Evolutionary conservation across 805 yeast species (phyloP).

Genomic region (Cyberlindnera nakhonratchasimensis): DNA sequence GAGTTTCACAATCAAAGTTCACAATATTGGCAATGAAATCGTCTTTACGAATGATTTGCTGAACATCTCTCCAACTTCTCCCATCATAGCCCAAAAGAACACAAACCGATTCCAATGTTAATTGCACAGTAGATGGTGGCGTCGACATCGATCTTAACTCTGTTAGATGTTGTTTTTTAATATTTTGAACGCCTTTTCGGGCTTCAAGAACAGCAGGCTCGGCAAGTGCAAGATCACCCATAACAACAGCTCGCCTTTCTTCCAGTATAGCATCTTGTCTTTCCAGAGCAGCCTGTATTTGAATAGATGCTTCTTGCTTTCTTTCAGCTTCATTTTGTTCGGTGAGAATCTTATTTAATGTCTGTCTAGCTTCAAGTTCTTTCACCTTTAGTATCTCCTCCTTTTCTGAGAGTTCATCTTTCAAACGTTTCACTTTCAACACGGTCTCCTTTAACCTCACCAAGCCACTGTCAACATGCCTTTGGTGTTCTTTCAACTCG

Average conservation of each 20-base stretch:
- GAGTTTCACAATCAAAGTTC: slow-evolving; percentile 59
- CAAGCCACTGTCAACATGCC: slow-evolving; percentile 70
- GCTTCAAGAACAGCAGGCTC: slow-evolving; percentile 88
- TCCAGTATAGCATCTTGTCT: slow-evolving; percentile 62
- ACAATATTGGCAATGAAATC: slow-evolving; percentile 86
- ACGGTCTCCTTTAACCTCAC: slow-evolving; percentile 76
- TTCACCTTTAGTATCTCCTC: slow-evolving; percentile 47
- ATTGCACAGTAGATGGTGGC: slow-evolving; percentile 85
- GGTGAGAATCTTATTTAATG: slow-evolving; percentile 69
- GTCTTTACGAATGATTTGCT: slow-evolving; percentile 72
- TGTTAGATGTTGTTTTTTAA: slow-evolving; percentile 87
- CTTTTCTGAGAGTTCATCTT: slow-evolving; percentile 50
- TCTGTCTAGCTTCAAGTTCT: slow-evolving; percentile 63
- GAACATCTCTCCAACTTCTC: slow-evolving; percentile 77
- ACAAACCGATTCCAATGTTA: slow-evolving; percentile 87
- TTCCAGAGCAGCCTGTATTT: slow-evolving; percentile 65
- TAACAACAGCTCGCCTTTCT: slow-evolving; percentile 49
- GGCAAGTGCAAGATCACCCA: slow-evolving; percentile 64
- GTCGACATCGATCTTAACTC: slow-evolving; percentile 86
- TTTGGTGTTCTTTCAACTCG: slow-evolving; percentile 59
- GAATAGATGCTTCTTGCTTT: slow-evolving; percentile 78
- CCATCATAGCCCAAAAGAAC: slow-evolving; percentile 69
- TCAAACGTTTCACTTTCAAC: slow-evolving; percentile 60
- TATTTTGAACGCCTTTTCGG: slow-evolving; percentile 83
- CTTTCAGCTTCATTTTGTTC: slow-evolving; percentile 94